Evolutionary conservation across 495 filamentous ascomycete genomes (phyloP).

Genomic region (Lentithecium fluviatile): DNA sequence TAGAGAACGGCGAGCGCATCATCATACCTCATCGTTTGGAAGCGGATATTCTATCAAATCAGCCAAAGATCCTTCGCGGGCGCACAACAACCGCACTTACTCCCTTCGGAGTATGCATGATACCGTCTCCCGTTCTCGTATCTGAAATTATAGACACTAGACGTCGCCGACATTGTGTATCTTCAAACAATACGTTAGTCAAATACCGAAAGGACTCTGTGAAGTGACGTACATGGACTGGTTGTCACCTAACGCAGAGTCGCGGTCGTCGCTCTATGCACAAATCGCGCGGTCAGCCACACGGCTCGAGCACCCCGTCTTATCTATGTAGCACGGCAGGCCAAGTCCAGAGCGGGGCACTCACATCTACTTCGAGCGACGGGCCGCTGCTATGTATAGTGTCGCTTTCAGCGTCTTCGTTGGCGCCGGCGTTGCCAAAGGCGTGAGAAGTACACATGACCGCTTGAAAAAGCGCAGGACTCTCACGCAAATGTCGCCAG

Average conservation of each 20-base stretch:
- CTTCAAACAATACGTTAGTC: neutral
- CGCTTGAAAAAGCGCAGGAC: neutral
- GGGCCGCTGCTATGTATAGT: constrained; percentile 15
- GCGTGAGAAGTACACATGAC: neutral
- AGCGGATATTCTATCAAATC: constrained; percentile 50
- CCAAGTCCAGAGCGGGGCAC: neutral
- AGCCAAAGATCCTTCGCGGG: constrained; percentile 16
- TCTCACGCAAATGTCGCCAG: no score
- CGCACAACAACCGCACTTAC: constrained; percentile 40
- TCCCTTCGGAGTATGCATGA: constrained; percentile 57
- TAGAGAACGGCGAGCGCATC: neutral
- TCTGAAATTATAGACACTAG: constrained; percentile 21
- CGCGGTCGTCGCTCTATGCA: constrained; percentile 30
- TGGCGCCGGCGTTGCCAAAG: neutral
- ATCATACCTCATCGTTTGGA: constrained; percentile 54
- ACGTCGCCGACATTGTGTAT: constrained; percentile 26
- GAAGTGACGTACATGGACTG: constrained; percentile 18
- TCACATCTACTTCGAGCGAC: constrained; percentile 29
- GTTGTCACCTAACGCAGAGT: constrained; percentile 32
- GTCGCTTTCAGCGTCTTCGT: constrained; percentile 2
- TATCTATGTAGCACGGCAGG: neutral
- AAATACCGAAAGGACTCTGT: neutral
- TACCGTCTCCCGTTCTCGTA: constrained; percentile 57
- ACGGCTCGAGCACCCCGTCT: neutral
- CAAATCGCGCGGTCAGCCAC: neutral